These are phyloP conservation scores for Suhomyces chickasaworum DNA, from an alignment of 1,139 yeast species.

Conservation along the genomic window DNA sequence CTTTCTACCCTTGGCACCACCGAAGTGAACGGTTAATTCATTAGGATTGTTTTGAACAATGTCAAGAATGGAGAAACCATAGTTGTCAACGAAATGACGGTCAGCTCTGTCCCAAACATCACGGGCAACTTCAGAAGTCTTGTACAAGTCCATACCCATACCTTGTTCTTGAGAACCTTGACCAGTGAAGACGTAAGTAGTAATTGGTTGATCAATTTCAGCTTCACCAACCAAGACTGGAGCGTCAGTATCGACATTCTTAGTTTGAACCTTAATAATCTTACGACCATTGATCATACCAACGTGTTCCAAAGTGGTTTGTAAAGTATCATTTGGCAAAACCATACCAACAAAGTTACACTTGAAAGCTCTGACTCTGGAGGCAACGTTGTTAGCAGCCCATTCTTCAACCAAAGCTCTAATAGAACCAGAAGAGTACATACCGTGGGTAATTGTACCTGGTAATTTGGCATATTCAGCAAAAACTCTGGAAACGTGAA, in stretches of 20 bases:
- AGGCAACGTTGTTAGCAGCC: slow-evolving; percentile 97
- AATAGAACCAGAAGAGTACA: slow-evolving; percentile 96
- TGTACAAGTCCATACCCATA: slow-evolving; percentile 99
- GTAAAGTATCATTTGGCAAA: slow-evolving; percentile 87
- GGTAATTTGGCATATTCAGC: slow-evolving; percentile 92
- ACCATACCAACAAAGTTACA: slow-evolving; percentile 96
- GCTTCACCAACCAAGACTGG: slow-evolving; percentile 92
- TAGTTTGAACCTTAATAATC: slow-evolving; percentile 89
- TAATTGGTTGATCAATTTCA: slow-evolving; percentile 96
- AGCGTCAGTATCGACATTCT: slow-evolving; percentile 74
- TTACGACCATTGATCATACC: slow-evolving; percentile 99
- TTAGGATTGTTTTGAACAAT: slow-evolving; percentile 96
- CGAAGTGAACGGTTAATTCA: slow-evolving; percentile 92
- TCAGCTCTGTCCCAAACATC: slow-evolving; percentile 99
- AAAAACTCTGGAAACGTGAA: slow-evolving; percentile 94
- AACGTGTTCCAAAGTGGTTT: slow-evolving; percentile 87
- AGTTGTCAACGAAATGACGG: slow-evolving; percentile 83
- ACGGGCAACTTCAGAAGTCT: slow-evolving; percentile 86
- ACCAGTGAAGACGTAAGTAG: slow-evolving; percentile 97
- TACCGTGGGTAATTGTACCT: slow-evolving; percentile 98
- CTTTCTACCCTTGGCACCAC: slow-evolving; percentile 96
- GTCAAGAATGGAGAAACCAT: slow-evolving; percentile 95
- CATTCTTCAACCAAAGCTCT: slow-evolving; percentile 95
- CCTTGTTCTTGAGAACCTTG: slow-evolving; percentile 99
- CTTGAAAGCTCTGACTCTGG: slow-evolving; percentile 93